A percentile compares a stretch with the other conserved stretches of the same genome.
Conservation (phyloP, 23 red algal species). For the Gracilaria vermiculophylla region DNA sequence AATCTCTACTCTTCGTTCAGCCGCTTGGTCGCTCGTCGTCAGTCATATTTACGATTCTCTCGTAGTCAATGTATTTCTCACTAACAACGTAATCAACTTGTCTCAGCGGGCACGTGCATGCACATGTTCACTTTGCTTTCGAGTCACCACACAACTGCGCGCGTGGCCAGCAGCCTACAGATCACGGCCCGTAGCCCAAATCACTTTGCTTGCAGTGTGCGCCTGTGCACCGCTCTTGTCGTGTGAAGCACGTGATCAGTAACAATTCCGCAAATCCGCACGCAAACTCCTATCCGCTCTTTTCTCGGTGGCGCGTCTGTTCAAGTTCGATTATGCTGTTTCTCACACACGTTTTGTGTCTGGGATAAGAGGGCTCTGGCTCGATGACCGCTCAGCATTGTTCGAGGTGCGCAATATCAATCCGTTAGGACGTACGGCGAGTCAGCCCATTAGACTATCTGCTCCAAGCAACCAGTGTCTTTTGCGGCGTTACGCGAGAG, state of each 20-base stretch:
- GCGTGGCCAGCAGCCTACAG: too few species aligned
- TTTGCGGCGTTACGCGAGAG: constrained; percentile 57
- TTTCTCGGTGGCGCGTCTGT: not conserved
- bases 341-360: constrained; percentile 25
- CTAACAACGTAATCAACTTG: too few species aligned
- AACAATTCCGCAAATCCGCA: not conserved
- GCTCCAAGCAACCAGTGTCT: not conserved
- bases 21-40: too few species aligned
- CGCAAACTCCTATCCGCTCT: not conserved
- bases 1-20: too few species aligned
- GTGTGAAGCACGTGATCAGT: not conserved
- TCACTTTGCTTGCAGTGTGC: too few species aligned
- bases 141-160: too few species aligned
- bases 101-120: too few species aligned
- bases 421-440: constrained; percentile 49
- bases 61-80: too few species aligned
- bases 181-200: too few species aligned
- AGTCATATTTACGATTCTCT: too few species aligned
- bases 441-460: constrained; percentile 38
- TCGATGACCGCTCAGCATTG: not conserved
- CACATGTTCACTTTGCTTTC: too few species aligned
- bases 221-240: not conserved
- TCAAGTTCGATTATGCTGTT: not conserved
- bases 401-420: constrained; percentile 24
- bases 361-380: constrained; percentile 16